phyloP scores from a whole-genome alignment of 2,329 filamentous ascomycete genomes.

The Aureobasidium namibiae region DNA sequence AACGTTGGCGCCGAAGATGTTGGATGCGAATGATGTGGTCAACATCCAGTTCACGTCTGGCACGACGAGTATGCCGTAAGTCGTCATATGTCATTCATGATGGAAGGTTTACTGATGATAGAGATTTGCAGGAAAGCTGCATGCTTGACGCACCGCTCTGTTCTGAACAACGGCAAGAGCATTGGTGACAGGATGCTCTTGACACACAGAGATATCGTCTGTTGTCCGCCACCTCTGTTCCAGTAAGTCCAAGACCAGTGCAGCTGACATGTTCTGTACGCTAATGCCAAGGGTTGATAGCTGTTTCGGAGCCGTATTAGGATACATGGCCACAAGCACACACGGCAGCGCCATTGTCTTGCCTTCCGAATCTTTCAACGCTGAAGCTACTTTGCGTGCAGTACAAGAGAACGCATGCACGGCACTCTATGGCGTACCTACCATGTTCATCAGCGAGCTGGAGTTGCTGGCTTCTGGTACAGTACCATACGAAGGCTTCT shows the following conservation, averaged over 20 bases:
- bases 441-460: constrained; percentile 88
- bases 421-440: constrained; percentile 79
- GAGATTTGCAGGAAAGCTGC: constrained; percentile 61
- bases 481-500: constrained; percentile 22
- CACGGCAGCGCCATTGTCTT: constrained; percentile 76
- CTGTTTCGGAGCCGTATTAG: constrained; percentile 85
- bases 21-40: constrained; percentile 61
- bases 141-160: constrained; percentile 74
- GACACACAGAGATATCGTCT: constrained; percentile 59
- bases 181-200: constrained; percentile 83
- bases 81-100: neutral
- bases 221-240: constrained; percentile 52
- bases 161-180: constrained; percentile 83
- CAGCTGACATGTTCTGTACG: neutral
- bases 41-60: constrained; percentile 97
- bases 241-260: constrained; percentile 27
- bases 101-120: neutral
- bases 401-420: constrained; percentile 57
- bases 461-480: constrained; percentile 57
- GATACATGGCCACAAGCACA: constrained; percentile 93
- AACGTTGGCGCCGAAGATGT: constrained; percentile 39
- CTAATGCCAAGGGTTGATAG: constrained; percentile 16
- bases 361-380: constrained; percentile 79
- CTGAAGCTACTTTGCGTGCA: constrained; percentile 57
- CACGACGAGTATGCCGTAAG: constrained; percentile 64